These are phyloP conservation scores for Mortierella sp. DNA, from an alignment of 371 early-diverging fungal genomes.

Conservation along the genomic window DNA sequence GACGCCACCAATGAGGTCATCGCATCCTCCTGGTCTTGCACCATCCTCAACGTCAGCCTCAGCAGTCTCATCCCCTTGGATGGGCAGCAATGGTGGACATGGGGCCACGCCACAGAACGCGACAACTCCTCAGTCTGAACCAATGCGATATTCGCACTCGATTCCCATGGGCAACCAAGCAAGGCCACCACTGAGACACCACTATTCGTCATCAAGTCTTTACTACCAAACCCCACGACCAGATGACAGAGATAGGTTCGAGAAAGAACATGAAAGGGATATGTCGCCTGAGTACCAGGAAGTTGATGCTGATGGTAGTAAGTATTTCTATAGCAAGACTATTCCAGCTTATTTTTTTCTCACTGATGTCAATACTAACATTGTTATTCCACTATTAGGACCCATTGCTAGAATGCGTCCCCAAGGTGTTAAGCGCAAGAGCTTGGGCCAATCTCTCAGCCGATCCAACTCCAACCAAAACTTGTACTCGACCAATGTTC, in stretches of 20 bases:
- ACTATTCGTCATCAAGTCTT: constrained; percentile 21
- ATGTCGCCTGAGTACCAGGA: constrained; percentile 34
- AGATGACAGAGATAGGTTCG: constrained; percentile 26
- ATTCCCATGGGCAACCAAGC: constrained; percentile 4
- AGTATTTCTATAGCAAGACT: background rate
- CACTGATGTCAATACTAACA: background rate
- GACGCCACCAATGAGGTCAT: constrained; percentile 26
- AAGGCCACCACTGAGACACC: constrained; percentile 17
- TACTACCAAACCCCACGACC: constrained; percentile 26
- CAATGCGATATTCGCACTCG: constrained; percentile 30
- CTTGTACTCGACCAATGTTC: constrained; percentile 25
- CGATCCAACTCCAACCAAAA: constrained; percentile 34
- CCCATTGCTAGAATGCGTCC: constrained; percentile 20
- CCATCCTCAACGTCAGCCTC: background rate
- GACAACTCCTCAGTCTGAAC: constrained; percentile 17
- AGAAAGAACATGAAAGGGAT: constrained; percentile 28
- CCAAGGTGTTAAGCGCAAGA: constrained; percentile 34
- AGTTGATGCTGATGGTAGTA: constrained; percentile 35
- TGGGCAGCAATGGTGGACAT: background rate
- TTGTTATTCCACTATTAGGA: constrained; percentile 2
- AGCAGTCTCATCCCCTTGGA: constrained; percentile 24
- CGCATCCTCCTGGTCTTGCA: background rate
- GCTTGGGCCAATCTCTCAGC: constrained; percentile 19
- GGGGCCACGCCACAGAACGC: background rate
- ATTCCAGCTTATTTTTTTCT: background rate